Base-by-base conservation (phyloP, 305 asterid species). In the Nicotiana rustica region DNA sequence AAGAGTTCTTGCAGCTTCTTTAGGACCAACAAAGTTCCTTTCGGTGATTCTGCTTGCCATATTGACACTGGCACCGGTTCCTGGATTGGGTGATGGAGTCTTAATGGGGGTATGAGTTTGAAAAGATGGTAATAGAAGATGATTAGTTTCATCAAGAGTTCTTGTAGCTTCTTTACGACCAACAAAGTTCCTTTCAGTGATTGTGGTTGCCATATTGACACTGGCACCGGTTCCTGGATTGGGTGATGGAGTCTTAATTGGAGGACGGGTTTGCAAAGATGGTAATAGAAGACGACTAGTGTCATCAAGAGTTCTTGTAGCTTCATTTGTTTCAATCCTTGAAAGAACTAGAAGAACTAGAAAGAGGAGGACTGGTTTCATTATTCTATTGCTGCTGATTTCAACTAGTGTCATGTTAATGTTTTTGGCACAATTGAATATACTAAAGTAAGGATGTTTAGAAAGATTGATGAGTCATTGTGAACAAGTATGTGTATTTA, bases 111-210 rank as follows among this genome's bases (percentile, higher is more conserved):
- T 5, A 14, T n/a, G 38, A 1, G 41, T 55, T 35, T 52, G 29
- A 1, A 78, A 66, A 36, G 59, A 78, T 25, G 61, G 81, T n/a
- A 76, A 7, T 17, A 77, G 29, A 57, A 77, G 67, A 41, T 41
- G 0, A 8, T 0, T 75, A 33, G 7, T 44, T 68, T 29, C 77
- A 68, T 68, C 49, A 3, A 35, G 18, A 19, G 49, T 41, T 41
- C 0, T 8, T 41, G 88, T 18, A 2, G 56, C 80, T 3, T 60
- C 18, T 36, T 14, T 9, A 33, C 52, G 81, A 55, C 85, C 87
- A 8, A 88, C 89, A 31, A 85, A 90, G 84, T 89, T 90, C 52
- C 79, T 77, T 4, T 75, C 38, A 71, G 52, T 35, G 67, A 87
- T 6, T 14, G 0, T 44, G 79, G 41, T 18, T 10, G 38, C 85